Conservation (phyloP, 345 rosid genomes). For the Kandelia obovata region DNA sequence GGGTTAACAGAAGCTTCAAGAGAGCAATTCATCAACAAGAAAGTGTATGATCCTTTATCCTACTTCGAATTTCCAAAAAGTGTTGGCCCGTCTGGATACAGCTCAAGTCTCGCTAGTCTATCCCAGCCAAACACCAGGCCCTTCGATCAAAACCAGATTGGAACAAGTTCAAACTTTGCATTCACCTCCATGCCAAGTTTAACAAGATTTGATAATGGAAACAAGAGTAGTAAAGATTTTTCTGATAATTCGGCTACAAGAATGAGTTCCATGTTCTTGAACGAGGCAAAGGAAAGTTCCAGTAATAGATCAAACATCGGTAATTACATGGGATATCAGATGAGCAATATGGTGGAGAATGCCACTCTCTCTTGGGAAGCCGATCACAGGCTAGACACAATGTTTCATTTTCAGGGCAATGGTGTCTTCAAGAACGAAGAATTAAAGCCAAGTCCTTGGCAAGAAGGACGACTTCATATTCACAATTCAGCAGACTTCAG, state of each 20-base stretch:
- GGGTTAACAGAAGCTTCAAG: constrained; percentile 28
- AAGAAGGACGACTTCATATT: constrained; percentile 25
- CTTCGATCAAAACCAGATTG: constrained; percentile 27
- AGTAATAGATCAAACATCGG: constrained; percentile 55
- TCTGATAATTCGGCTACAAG: constrained; percentile 43
- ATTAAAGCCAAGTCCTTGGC: constrained; percentile 34
- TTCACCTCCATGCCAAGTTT: constrained; percentile 49
- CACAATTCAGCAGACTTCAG: constrained; percentile 40
- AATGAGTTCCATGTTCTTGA: constrained; percentile 32
- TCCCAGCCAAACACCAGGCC: constrained; percentile 16
- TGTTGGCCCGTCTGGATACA: constrained; percentile 22
- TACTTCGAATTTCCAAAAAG: constrained; percentile 34
- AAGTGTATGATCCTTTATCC: constrained; percentile 34
- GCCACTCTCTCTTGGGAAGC: constrained; percentile 34
- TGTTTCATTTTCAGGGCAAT: constrained; percentile 39
- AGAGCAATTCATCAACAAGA: constrained; percentile 25
- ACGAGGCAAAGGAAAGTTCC: constrained; percentile 40
- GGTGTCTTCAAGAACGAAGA: constrained; percentile 36
- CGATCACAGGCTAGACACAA: constrained; percentile 27
- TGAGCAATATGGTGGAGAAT: constrained; percentile 31
- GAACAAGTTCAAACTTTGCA: constrained; percentile 26
- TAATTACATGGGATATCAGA: constrained; percentile 38
- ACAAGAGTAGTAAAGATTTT: constrained; percentile 32
- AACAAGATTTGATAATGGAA: constrained; percentile 39
- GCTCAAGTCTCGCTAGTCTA: constrained; percentile 20